These are phyloP conservation scores for Colletotrichum caudatum DNA, from an alignment of 2,329 filamentous ascomycete species.

Conservation along the genomic window DNA sequence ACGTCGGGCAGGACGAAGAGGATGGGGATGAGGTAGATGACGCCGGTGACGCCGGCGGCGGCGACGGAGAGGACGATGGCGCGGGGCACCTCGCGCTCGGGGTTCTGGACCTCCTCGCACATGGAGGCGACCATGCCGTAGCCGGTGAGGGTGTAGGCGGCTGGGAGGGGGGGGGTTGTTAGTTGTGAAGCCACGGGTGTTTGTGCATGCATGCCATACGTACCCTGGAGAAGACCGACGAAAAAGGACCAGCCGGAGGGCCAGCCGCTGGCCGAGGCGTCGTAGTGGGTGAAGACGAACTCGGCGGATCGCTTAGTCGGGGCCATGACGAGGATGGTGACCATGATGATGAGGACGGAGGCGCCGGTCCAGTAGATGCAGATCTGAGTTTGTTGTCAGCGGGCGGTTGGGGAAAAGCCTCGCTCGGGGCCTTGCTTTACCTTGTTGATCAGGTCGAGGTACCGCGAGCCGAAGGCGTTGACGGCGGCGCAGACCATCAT, in stretches of 20 bases:
- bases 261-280: slow-evolving; percentile 75
- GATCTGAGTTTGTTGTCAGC: slow-evolving; percentile 47
- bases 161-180: slow-evolving; percentile 45
- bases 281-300: slow-evolving; percentile 77
- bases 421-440: slow-evolving; percentile 33
- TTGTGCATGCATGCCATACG: neutral
- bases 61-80: slow-evolving; percentile 78
- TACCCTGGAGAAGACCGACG: slow-evolving; percentile 72
- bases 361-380: slow-evolving; percentile 79
- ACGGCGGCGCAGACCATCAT: slow-evolving; percentile 73
- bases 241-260: slow-evolving; percentile 79
- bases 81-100: slow-evolving; percentile 76
- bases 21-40: slow-evolving; percentile 78
- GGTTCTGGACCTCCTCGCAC: slow-evolving; percentile 79
- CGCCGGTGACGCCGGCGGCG: slow-evolving; percentile 73
- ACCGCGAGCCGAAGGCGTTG: slow-evolving; percentile 72
- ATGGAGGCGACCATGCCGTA: slow-evolving; percentile 80
- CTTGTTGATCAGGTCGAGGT: slow-evolving; percentile 77
- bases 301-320: slow-evolving; percentile 67
- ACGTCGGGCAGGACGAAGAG: slow-evolving; percentile 82
- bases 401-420: too few species aligned
- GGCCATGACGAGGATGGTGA: slow-evolving; percentile 71
- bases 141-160: slow-evolving; percentile 71
- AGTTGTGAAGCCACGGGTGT: neutral
- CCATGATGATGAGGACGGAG: slow-evolving; percentile 64